Percentiles rank a stretch among this genome's conserved stretches.
These are phyloP conservation scores for Marsdenia floribunda DNA, from an alignment of 257 asterid genomes.

Conservation along the genomic window DNA sequence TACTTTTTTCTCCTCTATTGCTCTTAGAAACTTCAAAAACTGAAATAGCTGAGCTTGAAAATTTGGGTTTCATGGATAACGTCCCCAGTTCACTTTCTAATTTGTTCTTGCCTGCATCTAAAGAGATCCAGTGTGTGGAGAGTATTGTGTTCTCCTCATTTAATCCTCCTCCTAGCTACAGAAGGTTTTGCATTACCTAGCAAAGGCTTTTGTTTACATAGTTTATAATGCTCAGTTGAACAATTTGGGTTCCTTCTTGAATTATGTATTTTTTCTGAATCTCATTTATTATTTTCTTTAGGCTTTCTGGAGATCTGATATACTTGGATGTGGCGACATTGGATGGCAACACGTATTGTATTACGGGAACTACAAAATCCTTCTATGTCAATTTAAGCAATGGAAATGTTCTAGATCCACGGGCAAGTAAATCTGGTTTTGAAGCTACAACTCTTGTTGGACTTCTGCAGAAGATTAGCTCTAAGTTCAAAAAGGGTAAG, in stretches of 20 bases:
- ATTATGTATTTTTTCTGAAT: constrained; percentile 21
- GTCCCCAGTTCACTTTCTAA: constrained; percentile 59
- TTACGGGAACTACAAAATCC: constrained; percentile 79
- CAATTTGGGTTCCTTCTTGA: constrained; percentile 2
- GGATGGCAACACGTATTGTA: constrained; percentile 79
- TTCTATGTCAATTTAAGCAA: constrained; percentile 84
- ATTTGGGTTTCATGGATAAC: constrained; percentile 65
- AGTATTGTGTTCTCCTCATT: constrained; percentile 86
- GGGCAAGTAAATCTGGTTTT: constrained; percentile 49
- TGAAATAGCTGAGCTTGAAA: constrained; percentile 79
- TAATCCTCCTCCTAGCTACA: constrained; percentile 92
- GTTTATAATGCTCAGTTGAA: background rate
- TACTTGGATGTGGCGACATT: constrained; percentile 84
- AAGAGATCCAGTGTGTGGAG: constrained; percentile 75
- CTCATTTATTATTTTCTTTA: constrained; percentile 26
- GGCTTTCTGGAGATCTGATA: constrained; percentile 94
- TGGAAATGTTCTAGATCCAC: constrained; percentile 67
- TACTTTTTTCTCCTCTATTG: constrained; percentile 17
- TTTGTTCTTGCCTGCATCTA: constrained; percentile 59
- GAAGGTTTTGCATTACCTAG: constrained; percentile 56
- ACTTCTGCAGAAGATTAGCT: constrained; percentile 83
- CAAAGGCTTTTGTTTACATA: background rate
- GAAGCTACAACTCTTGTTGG: constrained; percentile 86
- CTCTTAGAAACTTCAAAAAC: constrained; percentile 54
- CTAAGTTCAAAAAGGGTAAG: constrained; percentile 87